Base-by-base conservation (phyloP, 257 asterid species). In the Plectranthus barbatus region DNA sequence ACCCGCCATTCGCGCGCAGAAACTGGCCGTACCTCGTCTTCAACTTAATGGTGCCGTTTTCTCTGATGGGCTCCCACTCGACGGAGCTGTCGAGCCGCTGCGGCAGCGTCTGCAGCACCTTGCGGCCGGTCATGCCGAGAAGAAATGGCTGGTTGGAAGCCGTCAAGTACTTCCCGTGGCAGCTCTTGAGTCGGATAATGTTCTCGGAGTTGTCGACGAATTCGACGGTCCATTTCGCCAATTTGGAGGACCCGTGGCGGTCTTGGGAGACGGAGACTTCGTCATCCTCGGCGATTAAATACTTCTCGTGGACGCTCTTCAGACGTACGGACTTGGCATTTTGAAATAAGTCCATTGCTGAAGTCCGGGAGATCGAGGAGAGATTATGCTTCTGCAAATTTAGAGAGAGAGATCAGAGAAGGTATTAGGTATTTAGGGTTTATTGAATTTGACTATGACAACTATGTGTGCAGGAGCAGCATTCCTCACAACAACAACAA, bases 61-160 rank as follows among this genome's bases (percentile, higher is more conserved):
- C 94, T 49, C 67, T 69, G 56, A 93, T 70, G 36, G 99, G 99
- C 73, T 93, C 99, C 99, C 99, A 93, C 73, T 90, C 91, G 52
- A 93, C 75, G 11, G 96, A 93, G 56, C 94, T 85, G 58, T 93
- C 97, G 57, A 90, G 88, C 23, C 91, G 74, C 0, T 33, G 34
- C 1, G 99, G 96, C 3, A 46, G 39, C 9, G 92, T 83, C 77
- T 90, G 99, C 14, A 68, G 46, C 39, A 82, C 99, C 41, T 87
- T 87, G 18, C 78, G 75, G 5, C 97, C 97, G 1, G 99, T 90
- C 94, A 84, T 76, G 8, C 97, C 95, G 7, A 93, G 79, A 1
- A 87, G 82, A 34, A 79, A 87, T 18, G 90, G 77, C 40, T 66
- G 81, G 29, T 85, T 83, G 0, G 95, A 77, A 52, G 95, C 94